phyloP scores from a whole-genome alignment of 2,329 filamentous ascomycete genomes.

The Botryotinia globosa region DNA sequence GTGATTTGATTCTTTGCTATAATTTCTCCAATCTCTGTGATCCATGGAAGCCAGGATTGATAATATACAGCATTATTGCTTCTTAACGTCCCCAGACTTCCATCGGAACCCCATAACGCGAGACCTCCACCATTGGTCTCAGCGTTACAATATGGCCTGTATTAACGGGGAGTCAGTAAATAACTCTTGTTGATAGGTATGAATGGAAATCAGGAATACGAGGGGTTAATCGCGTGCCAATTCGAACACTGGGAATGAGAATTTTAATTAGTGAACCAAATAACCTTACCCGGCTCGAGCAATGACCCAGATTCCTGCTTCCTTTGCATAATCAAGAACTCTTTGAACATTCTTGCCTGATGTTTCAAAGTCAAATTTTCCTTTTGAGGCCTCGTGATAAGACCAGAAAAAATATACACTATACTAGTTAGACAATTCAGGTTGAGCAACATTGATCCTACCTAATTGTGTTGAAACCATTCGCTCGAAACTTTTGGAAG shows the following conservation, averaged over 20 bases:
- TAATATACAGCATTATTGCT: conserved; percentile 47
- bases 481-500: conserved; percentile 53
- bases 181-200: no score
- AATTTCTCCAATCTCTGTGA: conserved; percentile 45
- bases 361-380: conserved; percentile 49
- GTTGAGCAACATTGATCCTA: conserved; percentile 25
- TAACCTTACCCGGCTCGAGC: conserved; percentile 43
- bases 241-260: background rate
- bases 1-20: conserved; percentile 51
- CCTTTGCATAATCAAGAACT: conserved; percentile 50
- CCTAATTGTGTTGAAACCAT: conserved; percentile 51
- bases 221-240: background rate
- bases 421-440: conserved; percentile 16
- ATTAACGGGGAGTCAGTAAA: background rate
- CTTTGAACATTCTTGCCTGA: conserved; percentile 50
- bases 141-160: conserved; percentile 49
- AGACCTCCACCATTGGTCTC: conserved; percentile 50
- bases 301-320: conserved; percentile 52
- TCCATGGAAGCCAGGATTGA: conserved; percentile 48
- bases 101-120: conserved; percentile 47
- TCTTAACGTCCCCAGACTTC: conserved; percentile 44
- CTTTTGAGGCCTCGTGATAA: conserved; percentile 46
- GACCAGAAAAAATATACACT: conserved; percentile 51
- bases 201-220: background rate
- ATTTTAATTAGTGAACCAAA: background rate